Evolutionary conservation across 2,329 filamentous ascomycete species (phyloP), one percentile per base, ranked within the genome.

Genomic region (Apiospora phragmitis): DNA sequence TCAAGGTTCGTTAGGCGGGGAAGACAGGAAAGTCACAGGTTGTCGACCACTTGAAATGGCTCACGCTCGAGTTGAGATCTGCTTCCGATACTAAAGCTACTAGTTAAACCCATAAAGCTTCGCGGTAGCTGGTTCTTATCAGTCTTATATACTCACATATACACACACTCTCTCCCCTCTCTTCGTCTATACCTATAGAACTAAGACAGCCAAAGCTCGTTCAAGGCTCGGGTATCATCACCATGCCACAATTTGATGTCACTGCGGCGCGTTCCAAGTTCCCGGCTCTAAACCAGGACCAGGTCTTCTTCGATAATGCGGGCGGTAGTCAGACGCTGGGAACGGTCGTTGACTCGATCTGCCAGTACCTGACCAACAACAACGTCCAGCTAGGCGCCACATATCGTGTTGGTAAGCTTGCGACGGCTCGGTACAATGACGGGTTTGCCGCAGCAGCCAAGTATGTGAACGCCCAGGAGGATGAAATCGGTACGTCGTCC

Each of bases 301-400:
- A 94, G 76, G 85, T 94, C 67, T 94, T 88, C 78, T 88, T 95
- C 74, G 93, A 95, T 77, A 95, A 95, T 77, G 93, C 92, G 14
- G 93, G 93, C 24, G 93, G 93, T 47, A 93, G 90, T 77, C 93
- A 95, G 76, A 86, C 89, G 1, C 82, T 95, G 4, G 88, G 87
- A 35, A 83, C 86, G 21, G 93, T 93, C 21, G 89, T 92, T 71
- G 87, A 92, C 70, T 86, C 88, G 1, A 90, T 95, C 70, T 84
- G 84, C 1, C 84, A 89, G 32, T 94, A 95, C 75, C 85, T 94
- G 11, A 83, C 86, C 47, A 86, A 85, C 38, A 91, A 85, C 72
- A 94, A 95, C 74, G 92, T 94, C 55, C 93, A 95, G 78, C 86
- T 94, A 0, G 93, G 92, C 26, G 92, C 91, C 3, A 89, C 88